Percentiles rank a stretch among this genome's conserved stretches.
Conservation (phyloP, 305 asterid genomes). For the Rubia peregrina region DNA sequence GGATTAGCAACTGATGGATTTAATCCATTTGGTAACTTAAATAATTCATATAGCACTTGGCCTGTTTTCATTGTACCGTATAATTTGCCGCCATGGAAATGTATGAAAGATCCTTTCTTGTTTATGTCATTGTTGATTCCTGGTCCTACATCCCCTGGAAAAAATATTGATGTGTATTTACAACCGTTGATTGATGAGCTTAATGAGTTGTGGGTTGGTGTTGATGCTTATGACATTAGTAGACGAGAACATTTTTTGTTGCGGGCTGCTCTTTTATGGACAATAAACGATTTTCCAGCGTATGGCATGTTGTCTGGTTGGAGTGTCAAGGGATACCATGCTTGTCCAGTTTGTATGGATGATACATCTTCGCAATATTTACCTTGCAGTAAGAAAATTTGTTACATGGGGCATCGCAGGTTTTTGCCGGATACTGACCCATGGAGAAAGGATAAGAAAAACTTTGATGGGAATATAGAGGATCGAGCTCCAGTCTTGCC, state of each 20-base stretch:
- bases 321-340: slow-evolving; percentile 9
- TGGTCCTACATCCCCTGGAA: not conserved
- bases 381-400: not conserved
- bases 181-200: slow-evolving; percentile 7
- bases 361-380: not conserved
- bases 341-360: slow-evolving; percentile 17
- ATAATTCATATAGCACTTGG: not conserved
- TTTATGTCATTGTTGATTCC: slow-evolving; percentile 4
- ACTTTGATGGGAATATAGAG: not conserved
- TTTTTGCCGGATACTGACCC: not conserved
- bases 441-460: not conserved
- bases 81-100: not conserved
- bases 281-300: slow-evolving; percentile 15
- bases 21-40: no score
- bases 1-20: no score
- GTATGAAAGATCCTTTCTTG: not conserved
- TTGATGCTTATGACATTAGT: not conserved
- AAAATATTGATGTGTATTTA: not conserved
- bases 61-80: not conserved
- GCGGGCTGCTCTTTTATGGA: slow-evolving; percentile 15
- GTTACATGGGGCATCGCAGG: slow-evolving; percentile 13
- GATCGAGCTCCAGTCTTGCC: not conserved
- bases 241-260: not conserved
- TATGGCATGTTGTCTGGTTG: slow-evolving; percentile 15
- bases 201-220: slow-evolving; percentile 12